Evolutionary conservation across 2,329 filamentous ascomycete species (phyloP).

Genomic region (Fusarium stilboides): DNA sequence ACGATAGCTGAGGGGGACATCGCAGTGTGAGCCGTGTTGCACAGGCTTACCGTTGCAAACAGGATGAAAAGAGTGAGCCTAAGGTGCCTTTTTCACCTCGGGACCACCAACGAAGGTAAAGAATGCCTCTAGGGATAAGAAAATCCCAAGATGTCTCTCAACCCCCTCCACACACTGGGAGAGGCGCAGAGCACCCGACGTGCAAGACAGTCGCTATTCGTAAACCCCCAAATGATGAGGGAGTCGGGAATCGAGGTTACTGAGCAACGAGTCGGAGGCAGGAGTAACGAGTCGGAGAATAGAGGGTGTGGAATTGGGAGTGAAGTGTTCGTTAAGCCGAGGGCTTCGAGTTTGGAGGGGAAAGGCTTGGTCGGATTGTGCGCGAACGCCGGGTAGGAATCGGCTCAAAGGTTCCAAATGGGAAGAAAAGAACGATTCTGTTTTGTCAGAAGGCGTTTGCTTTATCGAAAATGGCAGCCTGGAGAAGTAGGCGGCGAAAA

Average conservation of each 20-base stretch:
- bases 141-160: constrained; percentile 46
- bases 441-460: constrained; percentile 28
- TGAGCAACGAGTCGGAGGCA: constrained; percentile 32
- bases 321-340: constrained; percentile 39
- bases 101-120: constrained; percentile 32
- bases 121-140: constrained; percentile 38
- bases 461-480: constrained; percentile 34
- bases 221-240: constrained; percentile 45
- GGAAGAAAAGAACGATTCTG: constrained; percentile 30
- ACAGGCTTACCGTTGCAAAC: constrained; percentile 37
- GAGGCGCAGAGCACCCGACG: constrained; percentile 46
- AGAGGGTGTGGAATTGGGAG: constrained; percentile 7
- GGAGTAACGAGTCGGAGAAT: constrained; percentile 26
- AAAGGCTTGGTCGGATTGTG: constrained; percentile 25
- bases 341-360: constrained; percentile 21
- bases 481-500: constrained; percentile 33
- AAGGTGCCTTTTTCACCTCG: constrained; percentile 43
- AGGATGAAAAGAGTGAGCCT: constrained; percentile 34
- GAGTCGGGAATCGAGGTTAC: constrained; percentile 31
- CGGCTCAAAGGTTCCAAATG: constrained; percentile 15
- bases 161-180: constrained; percentile 47
- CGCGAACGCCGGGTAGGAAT: constrained; percentile 16
- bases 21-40: constrained; percentile 44
- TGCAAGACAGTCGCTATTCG: constrained; percentile 42
- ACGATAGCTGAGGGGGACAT: constrained; percentile 50